phyloP scores from a whole-genome alignment of 2,329 filamentous ascomycete species.

The Hymenoscyphus repandus region DNA sequence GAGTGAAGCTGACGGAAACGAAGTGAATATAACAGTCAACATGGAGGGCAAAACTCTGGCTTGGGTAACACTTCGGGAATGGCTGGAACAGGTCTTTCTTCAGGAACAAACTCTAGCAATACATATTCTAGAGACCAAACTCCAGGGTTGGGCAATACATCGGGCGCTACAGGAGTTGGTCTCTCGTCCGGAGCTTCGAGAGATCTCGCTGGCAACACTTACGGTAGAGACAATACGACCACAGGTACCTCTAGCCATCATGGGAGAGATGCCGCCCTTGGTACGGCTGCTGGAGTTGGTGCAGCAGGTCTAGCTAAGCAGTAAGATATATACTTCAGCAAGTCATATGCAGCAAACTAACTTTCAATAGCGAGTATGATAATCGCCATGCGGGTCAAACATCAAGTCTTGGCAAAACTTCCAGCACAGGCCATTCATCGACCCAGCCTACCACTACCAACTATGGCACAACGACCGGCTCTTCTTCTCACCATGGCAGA shows the following conservation, averaged over 20 bases:
- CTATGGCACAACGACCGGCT: neutral
- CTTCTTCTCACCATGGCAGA: slow-evolving; percentile 7
- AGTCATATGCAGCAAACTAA: neutral
- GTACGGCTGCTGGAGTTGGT: neutral
- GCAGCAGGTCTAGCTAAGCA: neutral
- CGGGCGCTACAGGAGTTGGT: too few species aligned
- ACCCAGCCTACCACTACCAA: neutral
- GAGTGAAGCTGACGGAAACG: neutral
- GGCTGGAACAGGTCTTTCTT: neutral
- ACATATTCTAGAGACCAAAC: too few species aligned
- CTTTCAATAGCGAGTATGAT: neutral
- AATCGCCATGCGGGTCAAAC: neutral
- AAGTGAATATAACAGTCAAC: neutral
- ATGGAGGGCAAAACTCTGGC: neutral
- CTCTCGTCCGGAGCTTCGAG: too few species aligned
- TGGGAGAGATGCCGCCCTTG: slow-evolving; percentile 10
- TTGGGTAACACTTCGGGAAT: neutral
- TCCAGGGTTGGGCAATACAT: neutral
- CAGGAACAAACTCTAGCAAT: neutral
- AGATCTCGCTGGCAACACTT: too few species aligned
- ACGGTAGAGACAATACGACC: neutral
- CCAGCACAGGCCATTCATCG: neutral
- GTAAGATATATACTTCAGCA: neutral
- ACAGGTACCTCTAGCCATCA: neutral
- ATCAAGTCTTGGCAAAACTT: neutral